Evolutionary conservation across 495 filamentous ascomycete genomes (phyloP), one percentile per base, ranked within the genome.

Genomic region (Bryoglossum gracile): DNA sequence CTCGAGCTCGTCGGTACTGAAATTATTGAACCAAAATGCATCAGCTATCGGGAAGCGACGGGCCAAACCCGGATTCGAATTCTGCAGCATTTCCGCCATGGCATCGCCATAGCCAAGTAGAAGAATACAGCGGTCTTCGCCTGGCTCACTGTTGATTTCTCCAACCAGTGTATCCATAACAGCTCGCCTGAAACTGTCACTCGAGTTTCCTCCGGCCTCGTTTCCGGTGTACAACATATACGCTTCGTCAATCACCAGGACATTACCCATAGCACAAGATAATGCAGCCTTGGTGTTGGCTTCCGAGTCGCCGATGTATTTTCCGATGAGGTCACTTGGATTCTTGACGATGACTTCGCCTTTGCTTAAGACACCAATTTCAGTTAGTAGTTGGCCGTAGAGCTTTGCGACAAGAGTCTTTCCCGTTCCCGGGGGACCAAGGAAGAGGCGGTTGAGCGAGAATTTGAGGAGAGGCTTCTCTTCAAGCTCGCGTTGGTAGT

Each of bases 371-470:
- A 81, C 38, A 0, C 81, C 81, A 13, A 86, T 56, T 40, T 81
- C 72, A 0, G 70, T 80, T 4, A 87, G 61, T 13, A 86, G 80
- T 51, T 76, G 66, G 0, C 80, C 83, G 54, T 84, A 91, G 0
- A 89, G 58, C 60, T 87, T 86, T 0, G 83, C 86, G 0, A 91
- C 82, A 0, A 82, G 77, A 0, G 86, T 89, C 57, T 89, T 91
- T 0, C 86, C 85, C 0, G 84, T 89, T 0, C 84, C 86, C 0
- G 83, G 84, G 21, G 67, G 70, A 0, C 86, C 85, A 6, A 86
- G 61, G 44, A 91, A 88, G 18, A 87, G 78, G 9, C 68, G 64
- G 58, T 89, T 88, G 5, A 91, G 70, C 2, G 68, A 77, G 35
- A 73, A 77, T 34, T 81, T 63, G 2, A 86, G 62, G 8, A 65